Evolutionary conservation across 2,329 filamentous ascomycete genomes (phyloP), one percentile per base, ranked within the genome.

Genomic region (Tolypocladium sp.): DNA sequence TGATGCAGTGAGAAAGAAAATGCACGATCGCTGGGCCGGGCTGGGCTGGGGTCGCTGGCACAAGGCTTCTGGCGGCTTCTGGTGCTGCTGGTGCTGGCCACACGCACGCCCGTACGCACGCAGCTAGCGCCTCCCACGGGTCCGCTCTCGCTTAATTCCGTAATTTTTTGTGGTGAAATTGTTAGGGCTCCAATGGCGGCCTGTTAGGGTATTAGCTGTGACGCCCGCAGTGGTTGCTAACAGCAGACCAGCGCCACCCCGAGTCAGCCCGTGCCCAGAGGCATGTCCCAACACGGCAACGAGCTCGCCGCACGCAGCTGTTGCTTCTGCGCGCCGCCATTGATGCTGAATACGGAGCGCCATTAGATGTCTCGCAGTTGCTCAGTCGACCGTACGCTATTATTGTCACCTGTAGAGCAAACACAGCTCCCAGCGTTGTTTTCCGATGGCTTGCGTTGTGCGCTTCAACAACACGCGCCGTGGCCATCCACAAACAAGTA

Each of bases 161-260:
- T 58, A 61, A 64, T 62, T 62, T 66, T 67, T 65, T 65, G 63
- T 66, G 62, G 65, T 66, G 59, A 59, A 62, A 52, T 58, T 56
- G 59, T 66, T 67, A 67, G 65, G 65, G 65, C 65, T 67, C 64
- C 59, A 44, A 57, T 4, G 27, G 33, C 41, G 20, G 17, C 17
- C n/a, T 60, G 59, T 56, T 59, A 60, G 51, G n/a, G n/a, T n/a
- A n/a, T n/a, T n/a, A n/a, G n/a, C n/a, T n/a, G n/a, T n/a, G n/a
- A n/a, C n/a, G n/a, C n/a, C n/a, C n/a, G n/a, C n/a, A n/a, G n/a
- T n/a, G n/a, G n/a, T n/a, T n/a, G n/a, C n/a, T n/a, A 65, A 57
- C 62, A 42, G 56, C 35, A 17, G 12, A 5, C 10, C 46, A 15
- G 27, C 20, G 33, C 52, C 10, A 10, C 30, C 46, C 46, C 46